phyloP scores from a whole-genome alignment of 345 rosid genomes.

The Moricandia moricandioides region DNA sequence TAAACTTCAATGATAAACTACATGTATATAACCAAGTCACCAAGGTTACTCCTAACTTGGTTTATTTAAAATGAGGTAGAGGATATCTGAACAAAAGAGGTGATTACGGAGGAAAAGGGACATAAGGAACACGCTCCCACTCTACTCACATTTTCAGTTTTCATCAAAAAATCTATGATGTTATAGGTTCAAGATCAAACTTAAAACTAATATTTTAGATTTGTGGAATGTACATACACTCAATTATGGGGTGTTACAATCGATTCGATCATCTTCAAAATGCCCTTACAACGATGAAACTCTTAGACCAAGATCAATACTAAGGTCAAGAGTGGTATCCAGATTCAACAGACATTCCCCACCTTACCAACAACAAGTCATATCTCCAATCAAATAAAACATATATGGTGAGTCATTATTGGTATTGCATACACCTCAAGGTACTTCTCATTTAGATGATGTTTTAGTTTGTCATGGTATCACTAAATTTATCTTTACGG shows the following conservation, averaged over 20 bases:
- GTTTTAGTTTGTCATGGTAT: neutral
- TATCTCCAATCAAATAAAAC: neutral
- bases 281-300: neutral
- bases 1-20: neutral
- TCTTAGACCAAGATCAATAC: neutral
- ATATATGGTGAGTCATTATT: neutral
- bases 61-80: neutral
- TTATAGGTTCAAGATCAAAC: neutral
- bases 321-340: neutral
- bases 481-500: neutral
- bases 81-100: neutral
- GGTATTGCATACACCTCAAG: neutral
- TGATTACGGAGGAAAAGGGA: neutral
- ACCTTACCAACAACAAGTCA: neutral
- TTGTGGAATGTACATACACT: neutral
- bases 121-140: neutral
- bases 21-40: neutral
- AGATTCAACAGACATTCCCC: neutral
- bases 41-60: neutral
- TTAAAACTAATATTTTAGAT: no score
- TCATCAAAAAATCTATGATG: neutral
- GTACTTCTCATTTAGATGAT: neutral
- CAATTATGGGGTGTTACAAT: neutral
- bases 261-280: neutral
- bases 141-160: neutral